Base-by-base conservation (phyloP, 2,329 filamentous ascomycete species). In the Thermochaetoides dissita region DNA sequence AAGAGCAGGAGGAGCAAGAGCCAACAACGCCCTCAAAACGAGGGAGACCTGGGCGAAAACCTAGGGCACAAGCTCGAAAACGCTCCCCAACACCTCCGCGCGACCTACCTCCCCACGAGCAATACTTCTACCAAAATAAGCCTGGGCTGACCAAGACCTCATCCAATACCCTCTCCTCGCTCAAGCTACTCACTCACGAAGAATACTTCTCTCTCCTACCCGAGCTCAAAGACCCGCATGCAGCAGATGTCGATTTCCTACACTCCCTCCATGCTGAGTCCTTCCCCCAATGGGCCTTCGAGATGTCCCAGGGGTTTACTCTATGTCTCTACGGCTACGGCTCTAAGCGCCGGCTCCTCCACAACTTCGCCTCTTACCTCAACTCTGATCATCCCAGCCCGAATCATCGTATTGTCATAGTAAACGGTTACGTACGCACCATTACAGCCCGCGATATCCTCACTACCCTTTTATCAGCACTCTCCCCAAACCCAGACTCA, bases 251-350 rank as follows among this genome's bases (percentile, higher is more conserved):
- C 39, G 68, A 74, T 11, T 81, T 82, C 49, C 66, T 98, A 28
- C 70, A 83, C 50, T 72, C 76, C 6, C 63, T 94, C 17, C 89
- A 96, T 57, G 68, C 76, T 36, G 76, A 82, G 46, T 86, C 83
- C 0, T 96, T 94, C 58, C 74, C 81, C 2, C 91, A 96, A 58
- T 98, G 91, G 91, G 65, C 73, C 1, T 95, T 96, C 58, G 91
- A 98, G 64, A 72, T 96, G 10, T 70, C 78, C 6, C 78, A 94
- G 58, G 79, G 79, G 17, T 96, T 94, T 66, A 87, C 84, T 54
- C 68, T 96, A 40, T 94, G 91, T 57, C 64, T 95, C 0, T 95
- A 93, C 58, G 91, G 91, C 30, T 94, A 86, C 58, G 91, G 91
- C 1, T 94, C 87, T 2, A 98, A 98, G 61, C 72, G 84, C 31